Base-by-base conservation (phyloP, 2,329 filamentous ascomycete genomes). In the Fusarium sp. region DNA sequence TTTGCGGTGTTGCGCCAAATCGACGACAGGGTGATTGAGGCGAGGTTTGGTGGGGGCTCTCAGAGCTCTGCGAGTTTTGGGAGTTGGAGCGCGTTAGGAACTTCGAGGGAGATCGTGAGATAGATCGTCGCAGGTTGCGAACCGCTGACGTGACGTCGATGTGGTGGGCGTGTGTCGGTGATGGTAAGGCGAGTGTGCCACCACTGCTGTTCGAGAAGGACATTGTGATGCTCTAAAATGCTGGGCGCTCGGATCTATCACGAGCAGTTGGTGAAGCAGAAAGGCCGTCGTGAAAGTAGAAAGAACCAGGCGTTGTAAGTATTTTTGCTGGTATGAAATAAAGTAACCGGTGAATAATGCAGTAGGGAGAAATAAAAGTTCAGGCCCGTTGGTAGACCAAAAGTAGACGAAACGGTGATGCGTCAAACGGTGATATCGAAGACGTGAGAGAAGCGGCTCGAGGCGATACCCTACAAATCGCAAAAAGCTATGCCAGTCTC, bases 91-190 rank as follows among this genome's bases (percentile, higher is more conserved):
- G 84, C 51, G 80, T 78, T 36, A 97, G 83, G 58, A 96, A 95
- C 79, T 96, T 97, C 33, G 95, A 97, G 13, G 95, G 95, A n/a
- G 95, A 98, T 74, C 94, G 89, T 59, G 95, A 98, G 68, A 98
- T 86, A 26, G 95, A 97, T 73, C 94, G 92, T 70, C 95, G 88
- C 61, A 98, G 85, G 75, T 94, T 92, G 76, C 93, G 89, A 68
- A 97, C 92, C 62, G 92, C 91, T 51, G 92, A 90, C 66, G 92
- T 91, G 69, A 93, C 90, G 82, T 97, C 93, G 74, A 95, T 91
- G 80, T 92, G 91, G 78, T 93, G 92, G 66, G 90, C 89, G 75
- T 93, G 90, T 48, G 92, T 95, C 61, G 95, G 95, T 66, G 95
- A 97, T 69, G 94, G 91, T 74, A 97, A 86, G 76, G 96, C 94